phyloP scores from a whole-genome alignment of 306 rosid genomes.

The Pyrus betulifolia region DNA sequence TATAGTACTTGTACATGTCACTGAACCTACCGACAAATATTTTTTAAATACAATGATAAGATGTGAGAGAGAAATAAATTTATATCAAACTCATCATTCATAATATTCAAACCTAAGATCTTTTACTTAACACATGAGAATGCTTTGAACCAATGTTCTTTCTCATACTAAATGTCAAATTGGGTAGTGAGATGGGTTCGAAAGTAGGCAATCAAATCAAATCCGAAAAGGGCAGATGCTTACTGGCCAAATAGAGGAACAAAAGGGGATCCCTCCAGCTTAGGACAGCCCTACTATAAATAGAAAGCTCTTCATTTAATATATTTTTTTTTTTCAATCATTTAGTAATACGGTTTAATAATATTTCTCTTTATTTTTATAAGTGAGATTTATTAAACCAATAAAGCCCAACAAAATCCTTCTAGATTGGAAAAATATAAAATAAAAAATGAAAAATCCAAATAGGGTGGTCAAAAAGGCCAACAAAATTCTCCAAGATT shows the following conservation, averaged over 20 bases:
- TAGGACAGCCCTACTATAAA: not conserved
- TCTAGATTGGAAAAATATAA: not conserved
- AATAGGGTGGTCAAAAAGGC: not conserved
- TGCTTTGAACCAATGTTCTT: too few relatives aligned
- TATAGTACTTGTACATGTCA: too few relatives aligned
- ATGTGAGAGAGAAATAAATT: not conserved
- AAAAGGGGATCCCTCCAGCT: not conserved
- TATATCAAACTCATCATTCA: fast-evolving
- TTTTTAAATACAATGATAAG: not conserved
- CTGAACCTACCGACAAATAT: too few relatives aligned
- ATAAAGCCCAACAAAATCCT: not conserved
- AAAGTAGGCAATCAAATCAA: conserved; percentile 12
- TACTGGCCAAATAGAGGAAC: not conserved
- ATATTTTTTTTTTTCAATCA: not conserved
- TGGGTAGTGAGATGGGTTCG: not conserved
- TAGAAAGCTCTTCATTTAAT: not conserved
- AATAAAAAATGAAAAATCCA: conserved; percentile 1
- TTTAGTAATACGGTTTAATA: too few relatives aligned
- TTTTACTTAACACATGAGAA: too few relatives aligned
- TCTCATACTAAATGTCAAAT: not conserved
- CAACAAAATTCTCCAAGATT: conserved; percentile 4
- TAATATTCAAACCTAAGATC: too few relatives aligned
- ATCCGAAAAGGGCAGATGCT: conserved; percentile 7
- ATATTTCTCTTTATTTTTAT: fast-evolving
- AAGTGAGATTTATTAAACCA: not conserved